Conservation (phyloP, 176 grass and related monocot genomes). For the Eleusine coracana region DNA sequence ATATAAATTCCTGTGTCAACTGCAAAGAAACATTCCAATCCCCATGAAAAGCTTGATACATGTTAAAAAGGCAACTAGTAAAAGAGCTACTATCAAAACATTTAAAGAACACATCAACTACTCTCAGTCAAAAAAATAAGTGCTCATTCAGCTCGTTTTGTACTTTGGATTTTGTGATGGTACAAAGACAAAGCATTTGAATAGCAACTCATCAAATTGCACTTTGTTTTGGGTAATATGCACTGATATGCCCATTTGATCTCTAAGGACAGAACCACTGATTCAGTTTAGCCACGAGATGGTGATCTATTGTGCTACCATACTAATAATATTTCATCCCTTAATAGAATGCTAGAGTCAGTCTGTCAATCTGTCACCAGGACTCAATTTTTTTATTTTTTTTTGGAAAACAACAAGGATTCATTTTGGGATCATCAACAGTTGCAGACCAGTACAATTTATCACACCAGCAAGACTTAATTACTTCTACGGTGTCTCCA, state of each 20-base stretch:
- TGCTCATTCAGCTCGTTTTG: background rate
- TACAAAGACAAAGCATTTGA: background rate
- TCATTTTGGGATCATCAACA: background rate
- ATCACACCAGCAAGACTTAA: background rate
- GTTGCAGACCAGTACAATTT: background rate
- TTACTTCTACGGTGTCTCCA: background rate
- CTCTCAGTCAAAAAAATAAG: background rate
- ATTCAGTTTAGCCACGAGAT: background rate
- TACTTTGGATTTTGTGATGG: background rate
- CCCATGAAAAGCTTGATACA: background rate
- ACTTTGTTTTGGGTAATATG: background rate
- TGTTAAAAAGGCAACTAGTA: background rate
- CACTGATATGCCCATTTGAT: background rate
- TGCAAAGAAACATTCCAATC: slow-evolving; percentile 11
- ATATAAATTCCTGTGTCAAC: slow-evolving; percentile 1
- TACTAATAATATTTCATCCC: background rate
- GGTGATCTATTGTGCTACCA: background rate
- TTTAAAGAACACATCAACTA: background rate
- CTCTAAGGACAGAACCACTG: background rate
- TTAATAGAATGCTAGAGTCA: background rate
- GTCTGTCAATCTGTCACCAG: background rate
- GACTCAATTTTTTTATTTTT: too few species aligned
- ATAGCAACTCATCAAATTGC: background rate
- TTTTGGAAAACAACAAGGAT: too few species aligned
- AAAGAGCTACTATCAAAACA: background rate